Percentiles rank a stretch among this genome's conserved stretches.
Evolutionary conservation across 2,329 filamentous ascomycete species (phyloP).

Genomic region (Monosporascus sp.): DNA sequence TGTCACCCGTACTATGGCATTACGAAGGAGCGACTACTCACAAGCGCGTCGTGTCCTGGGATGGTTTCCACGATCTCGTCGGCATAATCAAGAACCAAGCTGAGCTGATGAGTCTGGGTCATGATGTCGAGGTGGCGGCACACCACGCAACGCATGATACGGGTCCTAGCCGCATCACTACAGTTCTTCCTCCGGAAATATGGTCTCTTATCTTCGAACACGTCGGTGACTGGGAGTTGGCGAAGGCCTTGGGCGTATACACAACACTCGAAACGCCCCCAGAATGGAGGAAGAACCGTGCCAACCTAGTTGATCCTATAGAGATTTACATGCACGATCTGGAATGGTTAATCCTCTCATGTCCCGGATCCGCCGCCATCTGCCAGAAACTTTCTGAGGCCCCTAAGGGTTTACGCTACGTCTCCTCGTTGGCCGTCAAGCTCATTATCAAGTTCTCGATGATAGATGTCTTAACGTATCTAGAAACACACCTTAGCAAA

Average conservation of each 20-base stretch:
- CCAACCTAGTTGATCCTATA: slow-evolving; percentile 50
- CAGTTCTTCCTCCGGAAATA: slow-evolving; percentile 71
- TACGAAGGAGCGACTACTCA: slow-evolving; percentile 49
- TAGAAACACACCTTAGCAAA: slow-evolving; percentile 60
- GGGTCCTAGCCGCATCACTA: slow-evolving; percentile 31
- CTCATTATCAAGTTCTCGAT: slow-evolving; percentile 89
- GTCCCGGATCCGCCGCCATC: slow-evolving; percentile 59
- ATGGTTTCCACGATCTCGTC: slow-evolving; percentile 65
- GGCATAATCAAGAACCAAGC: slow-evolving; percentile 73
- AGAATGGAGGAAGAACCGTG: slow-evolving; percentile 25
- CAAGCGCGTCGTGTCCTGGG: slow-evolving; percentile 56
- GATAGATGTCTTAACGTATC: slow-evolving; percentile 69
- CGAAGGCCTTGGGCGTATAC: slow-evolving; percentile 74
- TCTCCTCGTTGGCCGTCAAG: slow-evolving; percentile 79
- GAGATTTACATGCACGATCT: slow-evolving; percentile 72
- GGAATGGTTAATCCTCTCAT: slow-evolving; percentile 78
- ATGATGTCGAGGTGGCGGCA: slow-evolving; percentile 58
- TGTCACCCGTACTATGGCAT: slow-evolving; percentile 78
- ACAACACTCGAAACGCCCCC: slow-evolving; percentile 70
- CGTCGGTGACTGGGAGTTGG: slow-evolving; percentile 85
- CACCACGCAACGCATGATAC: slow-evolving; percentile 34
- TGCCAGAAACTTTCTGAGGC: slow-evolving; percentile 69
- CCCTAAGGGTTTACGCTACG: slow-evolving; percentile 61
- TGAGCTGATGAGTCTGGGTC: slow-evolving; percentile 67
- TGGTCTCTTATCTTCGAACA: slow-evolving; percentile 86